phyloP scores from a whole-genome alignment of 2,329 filamentous ascomycete species.

The Cryphonectria radicalis region DNA sequence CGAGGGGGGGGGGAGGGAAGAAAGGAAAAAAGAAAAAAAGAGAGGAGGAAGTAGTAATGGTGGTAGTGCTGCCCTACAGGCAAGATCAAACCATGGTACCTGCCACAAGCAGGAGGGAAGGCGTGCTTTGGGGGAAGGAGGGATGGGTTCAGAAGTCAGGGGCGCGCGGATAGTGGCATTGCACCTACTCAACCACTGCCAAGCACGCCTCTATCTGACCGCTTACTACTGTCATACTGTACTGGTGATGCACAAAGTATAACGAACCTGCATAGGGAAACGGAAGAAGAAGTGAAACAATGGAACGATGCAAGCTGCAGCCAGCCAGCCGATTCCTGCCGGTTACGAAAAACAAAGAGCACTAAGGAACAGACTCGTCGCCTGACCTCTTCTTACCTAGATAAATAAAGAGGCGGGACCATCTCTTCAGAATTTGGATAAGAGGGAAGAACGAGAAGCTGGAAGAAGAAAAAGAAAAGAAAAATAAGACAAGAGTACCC shows the following conservation, averaged over 20 bases:
- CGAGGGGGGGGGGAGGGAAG: not conserved
- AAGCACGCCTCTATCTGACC: not conserved
- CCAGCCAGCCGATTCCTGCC: not conserved
- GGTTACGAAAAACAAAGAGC: not conserved
- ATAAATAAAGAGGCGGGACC: constrained; percentile 7
- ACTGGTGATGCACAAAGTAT: not conserved
- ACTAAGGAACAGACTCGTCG: not conserved
- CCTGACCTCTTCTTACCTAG: not conserved
- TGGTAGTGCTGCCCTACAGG: not conserved
- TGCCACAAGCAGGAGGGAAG: not conserved
- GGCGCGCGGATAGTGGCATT: not conserved
- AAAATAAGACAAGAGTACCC: not conserved
- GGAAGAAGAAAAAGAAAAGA: not conserved
- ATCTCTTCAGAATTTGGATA: not conserved
- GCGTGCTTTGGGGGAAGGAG: not conserved
- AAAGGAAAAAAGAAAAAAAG: not conserved
- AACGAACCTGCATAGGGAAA: not conserved
- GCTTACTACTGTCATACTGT: not conserved
- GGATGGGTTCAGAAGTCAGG: not conserved
- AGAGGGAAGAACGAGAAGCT: not conserved
- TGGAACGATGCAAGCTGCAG: not conserved
- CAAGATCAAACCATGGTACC: not conserved
- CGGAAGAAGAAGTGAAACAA: not conserved
- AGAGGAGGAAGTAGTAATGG: not conserved
- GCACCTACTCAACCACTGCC: not conserved